phyloP scores from a whole-genome alignment of 139 green algal genomes.

The Coelastrella sp. region DNA sequence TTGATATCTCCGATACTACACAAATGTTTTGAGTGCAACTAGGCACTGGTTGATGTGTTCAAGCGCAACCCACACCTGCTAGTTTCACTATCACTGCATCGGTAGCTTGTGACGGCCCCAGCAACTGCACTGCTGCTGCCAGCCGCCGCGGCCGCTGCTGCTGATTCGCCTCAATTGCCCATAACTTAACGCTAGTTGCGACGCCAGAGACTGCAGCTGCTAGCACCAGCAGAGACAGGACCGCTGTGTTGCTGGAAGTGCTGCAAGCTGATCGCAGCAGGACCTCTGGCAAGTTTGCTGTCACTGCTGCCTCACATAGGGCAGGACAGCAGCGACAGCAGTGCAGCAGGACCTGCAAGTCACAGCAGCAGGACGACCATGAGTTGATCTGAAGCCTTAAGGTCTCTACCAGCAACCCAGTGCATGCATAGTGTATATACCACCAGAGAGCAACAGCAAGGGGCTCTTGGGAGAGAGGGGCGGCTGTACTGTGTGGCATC shows the following conservation, averaged over 20 bases:
- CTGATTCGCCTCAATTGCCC: background rate
- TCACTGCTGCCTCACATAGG: constrained; percentile 60
- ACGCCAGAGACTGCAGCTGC: constrained; percentile 55
- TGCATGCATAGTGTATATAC: no score
- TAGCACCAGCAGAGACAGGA: constrained; percentile 64
- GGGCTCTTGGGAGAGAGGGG: no score
- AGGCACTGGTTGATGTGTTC: background rate
- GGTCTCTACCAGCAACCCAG: no score
- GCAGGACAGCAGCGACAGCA: constrained; percentile 47
- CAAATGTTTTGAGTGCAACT: background rate
- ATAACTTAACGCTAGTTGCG: background rate
- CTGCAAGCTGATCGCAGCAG: constrained; percentile 50
- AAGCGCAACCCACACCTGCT: constrained; percentile 28
- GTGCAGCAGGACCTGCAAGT: constrained; percentile 59
- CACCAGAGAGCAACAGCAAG: no score
- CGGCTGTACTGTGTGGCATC: no score
- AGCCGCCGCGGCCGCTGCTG: background rate
- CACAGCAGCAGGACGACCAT: background rate
- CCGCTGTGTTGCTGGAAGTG: constrained; percentile 33
- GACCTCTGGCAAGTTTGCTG: constrained; percentile 47
- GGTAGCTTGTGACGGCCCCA: constrained; percentile 39
- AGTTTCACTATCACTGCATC: constrained; percentile 59
- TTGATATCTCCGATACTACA: background rate
- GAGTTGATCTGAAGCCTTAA: no score
- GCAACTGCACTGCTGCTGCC: constrained; percentile 43